Conservation (phyloP, 345 rosid genomes). For the Hibiscus tridactylites region DNA sequence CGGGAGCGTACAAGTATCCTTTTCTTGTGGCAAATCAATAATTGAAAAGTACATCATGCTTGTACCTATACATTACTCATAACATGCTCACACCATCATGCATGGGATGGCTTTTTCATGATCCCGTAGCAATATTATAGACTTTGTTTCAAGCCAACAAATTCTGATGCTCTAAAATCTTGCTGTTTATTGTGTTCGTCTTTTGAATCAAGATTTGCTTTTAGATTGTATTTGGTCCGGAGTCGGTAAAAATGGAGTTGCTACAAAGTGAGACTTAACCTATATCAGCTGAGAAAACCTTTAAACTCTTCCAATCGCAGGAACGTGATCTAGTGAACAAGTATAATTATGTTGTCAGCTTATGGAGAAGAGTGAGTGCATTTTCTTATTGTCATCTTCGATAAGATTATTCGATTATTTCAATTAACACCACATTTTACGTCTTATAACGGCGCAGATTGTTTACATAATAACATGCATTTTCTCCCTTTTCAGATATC, state of each 20-base stretch:
- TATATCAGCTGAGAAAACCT: slow-evolving; percentile 64
- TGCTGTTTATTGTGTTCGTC: background rate
- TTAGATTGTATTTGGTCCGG: background rate
- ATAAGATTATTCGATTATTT: background rate
- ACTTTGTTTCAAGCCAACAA: background rate
- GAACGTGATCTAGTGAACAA: slow-evolving; percentile 77
- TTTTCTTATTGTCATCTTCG: background rate
- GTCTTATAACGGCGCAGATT: background rate
- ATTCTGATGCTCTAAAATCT: background rate
- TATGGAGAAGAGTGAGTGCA: slow-evolving; percentile 84
- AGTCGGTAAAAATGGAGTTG: slow-evolving; percentile 6
- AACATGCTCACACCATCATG: background rate
- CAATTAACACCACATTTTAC: background rate
- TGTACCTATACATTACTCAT: background rate
- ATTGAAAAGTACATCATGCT: background rate
- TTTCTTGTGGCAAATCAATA: slow-evolving; percentile 13
- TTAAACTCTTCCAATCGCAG: slow-evolving; percentile 49
- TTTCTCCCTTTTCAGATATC: slow-evolving; percentile 54
- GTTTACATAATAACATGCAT: background rate
- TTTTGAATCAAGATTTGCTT: slow-evolving; percentile 2
- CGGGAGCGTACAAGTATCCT: slow-evolving; percentile 96
- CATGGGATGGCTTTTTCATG: background rate
- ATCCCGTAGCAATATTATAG: background rate
- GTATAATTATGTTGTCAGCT: slow-evolving; percentile 73
- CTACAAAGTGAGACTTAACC: slow-evolving; percentile 30